These are phyloP conservation scores for Mortierella sp. DNA, from an alignment of 371 early-diverging fungal genomes.

Conservation along the genomic window DNA sequence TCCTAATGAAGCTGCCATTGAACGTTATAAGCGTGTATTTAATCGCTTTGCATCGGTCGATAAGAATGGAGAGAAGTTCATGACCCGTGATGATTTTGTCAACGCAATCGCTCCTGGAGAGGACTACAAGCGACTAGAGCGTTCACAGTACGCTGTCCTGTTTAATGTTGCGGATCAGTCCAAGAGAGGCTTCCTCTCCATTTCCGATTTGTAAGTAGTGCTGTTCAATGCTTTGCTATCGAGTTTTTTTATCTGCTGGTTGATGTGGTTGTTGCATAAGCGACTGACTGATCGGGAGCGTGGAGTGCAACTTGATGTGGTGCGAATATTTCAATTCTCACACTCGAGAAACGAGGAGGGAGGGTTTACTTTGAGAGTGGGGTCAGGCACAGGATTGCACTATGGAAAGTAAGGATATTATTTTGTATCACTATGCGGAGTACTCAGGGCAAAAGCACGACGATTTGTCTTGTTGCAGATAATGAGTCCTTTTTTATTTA, in stretches of 20 bases:
- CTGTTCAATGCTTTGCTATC: background rate
- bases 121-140: slow-evolving; percentile 71
- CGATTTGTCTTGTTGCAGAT: no score
- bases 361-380: background rate
- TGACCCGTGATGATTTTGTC: slow-evolving; percentile 79
- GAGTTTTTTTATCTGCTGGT: background rate
- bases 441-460: no score
- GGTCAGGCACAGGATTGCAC: background rate
- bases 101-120: slow-evolving; percentile 76
- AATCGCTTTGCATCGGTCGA: slow-evolving; percentile 71
- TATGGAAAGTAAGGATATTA: no score
- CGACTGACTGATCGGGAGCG: slow-evolving; percentile 57
- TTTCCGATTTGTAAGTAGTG: slow-evolving; percentile 73
- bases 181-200: slow-evolving; percentile 71
- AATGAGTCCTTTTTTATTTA: no score
- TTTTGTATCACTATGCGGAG: no score
- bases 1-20: slow-evolving; percentile 27
- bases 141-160: slow-evolving; percentile 73
- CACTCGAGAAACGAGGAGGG: no score
- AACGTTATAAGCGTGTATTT: slow-evolving; percentile 71
- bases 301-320: slow-evolving; percentile 54
- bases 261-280: no score
- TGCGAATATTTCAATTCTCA: no score
- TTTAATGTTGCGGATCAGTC: slow-evolving; percentile 82
- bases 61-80: slow-evolving; percentile 69